Evolutionary conservation across 2,329 filamentous ascomycete species (phyloP).

Genomic region (Celoporthe dispersa): DNA sequence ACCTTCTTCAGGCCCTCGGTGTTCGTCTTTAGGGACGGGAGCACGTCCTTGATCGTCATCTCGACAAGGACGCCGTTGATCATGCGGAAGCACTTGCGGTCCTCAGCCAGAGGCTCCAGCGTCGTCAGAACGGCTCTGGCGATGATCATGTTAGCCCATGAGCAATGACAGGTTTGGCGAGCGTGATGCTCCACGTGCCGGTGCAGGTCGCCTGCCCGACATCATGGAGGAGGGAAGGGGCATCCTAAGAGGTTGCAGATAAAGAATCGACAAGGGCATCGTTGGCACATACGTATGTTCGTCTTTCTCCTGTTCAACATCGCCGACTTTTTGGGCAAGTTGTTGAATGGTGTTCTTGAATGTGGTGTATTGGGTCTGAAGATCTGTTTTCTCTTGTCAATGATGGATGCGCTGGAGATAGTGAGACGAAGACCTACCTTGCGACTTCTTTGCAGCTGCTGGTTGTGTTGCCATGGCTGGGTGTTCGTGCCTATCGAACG

Average conservation of each 20-base stretch:
- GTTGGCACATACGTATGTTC: conserved; percentile 83
- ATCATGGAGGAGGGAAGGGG: background rate
- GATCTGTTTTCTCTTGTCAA: conserved; percentile 56
- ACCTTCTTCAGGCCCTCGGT: conserved; percentile 93
- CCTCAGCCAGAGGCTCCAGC: conserved; percentile 76
- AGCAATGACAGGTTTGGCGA: conserved; percentile 23
- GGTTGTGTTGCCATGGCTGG: conserved; percentile 54
- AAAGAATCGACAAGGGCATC: conserved; percentile 8
- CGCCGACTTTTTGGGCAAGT: conserved; percentile 93
- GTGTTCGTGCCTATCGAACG: conserved; percentile 16
- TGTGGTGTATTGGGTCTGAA: conserved; percentile 79
- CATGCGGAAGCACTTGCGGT: conserved; percentile 98
- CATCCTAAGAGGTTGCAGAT: conserved; percentile 4
- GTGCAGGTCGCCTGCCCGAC: background rate
- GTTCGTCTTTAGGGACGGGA: conserved; percentile 90
- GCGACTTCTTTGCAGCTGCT: conserved; percentile 71
- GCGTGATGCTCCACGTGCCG: background rate
- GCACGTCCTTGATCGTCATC: conserved; percentile 88
- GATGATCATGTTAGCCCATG: conserved; percentile 20
- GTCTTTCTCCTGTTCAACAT: conserved; percentile 95
- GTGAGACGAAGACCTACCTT: conserved; percentile 55
- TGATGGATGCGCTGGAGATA: background rate
- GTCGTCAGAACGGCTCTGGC: conserved; percentile 91
- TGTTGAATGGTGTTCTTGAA: conserved; percentile 83
- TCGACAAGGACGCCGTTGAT: conserved; percentile 97